A percentile compares a stretch with the other conserved stretches of the same genome.
These are phyloP conservation scores for Chytridiales sp. DNA, from an alignment of 371 early-diverging fungal species.

Conservation along the genomic window DNA sequence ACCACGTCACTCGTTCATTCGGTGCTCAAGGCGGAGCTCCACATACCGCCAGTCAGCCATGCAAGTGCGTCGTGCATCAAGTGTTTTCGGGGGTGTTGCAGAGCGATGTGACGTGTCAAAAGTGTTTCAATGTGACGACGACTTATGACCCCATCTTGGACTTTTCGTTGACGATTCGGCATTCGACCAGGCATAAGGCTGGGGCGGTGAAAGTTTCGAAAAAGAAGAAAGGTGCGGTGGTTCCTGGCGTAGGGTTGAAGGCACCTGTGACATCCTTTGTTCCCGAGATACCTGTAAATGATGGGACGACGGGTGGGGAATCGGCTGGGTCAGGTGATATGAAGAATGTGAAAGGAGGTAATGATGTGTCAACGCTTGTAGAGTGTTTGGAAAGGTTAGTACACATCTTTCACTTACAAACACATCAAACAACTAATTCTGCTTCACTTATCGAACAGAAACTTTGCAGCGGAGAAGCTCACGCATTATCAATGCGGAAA, in stretches of 20 bases:
- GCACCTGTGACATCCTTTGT: not conserved
- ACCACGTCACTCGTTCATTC: conserved; percentile 25
- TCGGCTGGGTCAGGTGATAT: not conserved
- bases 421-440: not conserved
- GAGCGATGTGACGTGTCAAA: conserved; percentile 82
- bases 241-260: not conserved
- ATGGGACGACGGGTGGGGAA: conserved; percentile 53
- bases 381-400: conserved; percentile 29
- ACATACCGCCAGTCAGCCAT: conserved; percentile 43
- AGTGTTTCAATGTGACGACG: conserved; percentile 77
- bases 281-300: not conserved
- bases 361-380: conserved; percentile 7
- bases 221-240: conserved; percentile 13
- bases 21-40: conserved; percentile 20
- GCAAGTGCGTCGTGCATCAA: conserved; percentile 85
- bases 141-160: conserved; percentile 89
- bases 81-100: conserved; percentile 89
- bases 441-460: conserved; percentile 6
- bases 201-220: conserved; percentile 2
- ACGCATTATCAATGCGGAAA: conserved; percentile 31
- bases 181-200: conserved; percentile 7
- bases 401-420: not conserved
- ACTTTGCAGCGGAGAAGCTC: conserved; percentile 30
- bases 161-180: conserved; percentile 76
- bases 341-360: conserved; percentile 12